phyloP scores from a whole-genome alignment of 2,329 filamentous ascomycete genomes.

The Pseudogymnoascus sp. region DNA sequence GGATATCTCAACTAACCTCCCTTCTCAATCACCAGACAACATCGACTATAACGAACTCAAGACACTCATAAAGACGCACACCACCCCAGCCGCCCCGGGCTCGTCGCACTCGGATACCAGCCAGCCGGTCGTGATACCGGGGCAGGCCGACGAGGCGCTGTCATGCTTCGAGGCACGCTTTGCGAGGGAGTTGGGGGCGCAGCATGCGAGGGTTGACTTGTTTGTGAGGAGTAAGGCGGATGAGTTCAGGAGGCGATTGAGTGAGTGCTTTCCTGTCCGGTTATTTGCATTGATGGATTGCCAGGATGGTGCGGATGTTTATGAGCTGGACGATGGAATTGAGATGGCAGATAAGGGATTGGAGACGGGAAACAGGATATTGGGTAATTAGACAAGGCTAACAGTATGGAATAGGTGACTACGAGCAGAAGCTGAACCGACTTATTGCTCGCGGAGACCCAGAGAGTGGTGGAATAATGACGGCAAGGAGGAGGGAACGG shows the following conservation, averaged over 20 bases:
- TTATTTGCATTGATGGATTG: neutral
- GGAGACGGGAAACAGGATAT: neutral
- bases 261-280: neutral
- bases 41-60: conserved; percentile 86
- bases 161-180: conserved; percentile 63
- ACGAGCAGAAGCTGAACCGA: conserved; percentile 42
- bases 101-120: conserved; percentile 22
- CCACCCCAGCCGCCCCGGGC: conserved; percentile 58
- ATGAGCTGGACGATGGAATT: neutral
- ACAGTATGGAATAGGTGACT: conserved; percentile 36
- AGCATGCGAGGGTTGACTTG: conserved; percentile 69
- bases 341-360: neutral
- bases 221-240: conserved; percentile 75
- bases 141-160: conserved; percentile 51
- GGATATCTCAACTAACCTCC: neutral
- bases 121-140: conserved; percentile 65
- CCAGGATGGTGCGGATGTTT: neutral
- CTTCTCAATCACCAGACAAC: conserved; percentile 50
- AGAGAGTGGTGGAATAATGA: neutral
- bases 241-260: conserved; percentile 61
- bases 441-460: neutral
- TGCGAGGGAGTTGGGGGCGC: conserved; percentile 59
- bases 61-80: conserved; percentile 73
- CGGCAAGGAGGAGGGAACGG: neutral
- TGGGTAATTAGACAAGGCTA: neutral